A percentile compares a stretch with the other conserved stretches of the same genome.
Evolutionary conservation across 2,329 filamentous ascomycete genomes (phyloP).

Genomic region (Pseudogymnoascus sp.): DNA sequence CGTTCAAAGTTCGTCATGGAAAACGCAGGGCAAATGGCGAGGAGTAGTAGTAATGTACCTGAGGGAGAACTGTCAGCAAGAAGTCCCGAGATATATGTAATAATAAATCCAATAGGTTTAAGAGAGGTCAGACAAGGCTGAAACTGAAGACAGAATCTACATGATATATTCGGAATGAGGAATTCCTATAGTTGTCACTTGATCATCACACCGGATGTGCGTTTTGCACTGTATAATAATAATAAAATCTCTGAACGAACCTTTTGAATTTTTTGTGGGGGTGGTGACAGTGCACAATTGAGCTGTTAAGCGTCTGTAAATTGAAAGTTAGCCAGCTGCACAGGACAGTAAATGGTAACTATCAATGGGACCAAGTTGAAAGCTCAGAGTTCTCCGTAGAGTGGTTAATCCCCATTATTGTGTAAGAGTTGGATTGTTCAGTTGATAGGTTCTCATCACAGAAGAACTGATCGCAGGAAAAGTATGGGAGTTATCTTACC

Average conservation of each 20-base stretch:
- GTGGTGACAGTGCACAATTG: not conserved
- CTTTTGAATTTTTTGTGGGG: slow-evolving; percentile 21
- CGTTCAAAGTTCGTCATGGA: slow-evolving; percentile 41
- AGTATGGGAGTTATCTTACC: slow-evolving; percentile 14
- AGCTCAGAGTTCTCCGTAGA: slow-evolving; percentile 33
- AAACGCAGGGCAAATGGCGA: slow-evolving; percentile 15
- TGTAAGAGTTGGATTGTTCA: slow-evolving; percentile 42
- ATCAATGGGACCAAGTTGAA: slow-evolving; percentile 14
- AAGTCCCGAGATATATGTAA: not conserved
- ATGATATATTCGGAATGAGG: slow-evolving; percentile 33
- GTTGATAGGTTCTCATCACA: slow-evolving; percentile 36
- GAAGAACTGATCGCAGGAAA: slow-evolving; percentile 19
- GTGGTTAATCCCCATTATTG: slow-evolving; percentile 30
- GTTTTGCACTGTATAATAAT: slow-evolving; percentile 13
- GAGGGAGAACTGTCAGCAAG: slow-evolving; percentile 22
- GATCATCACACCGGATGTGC: slow-evolving; percentile 30
- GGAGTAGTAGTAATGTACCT: slow-evolving; percentile 29
- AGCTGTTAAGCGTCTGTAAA: slow-evolving; percentile 3
- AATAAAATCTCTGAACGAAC: slow-evolving; percentile 23
- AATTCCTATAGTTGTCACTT: slow-evolving; percentile 33
- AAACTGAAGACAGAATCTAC: slow-evolving; percentile 37
- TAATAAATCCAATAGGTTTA: slow-evolving; percentile 15
- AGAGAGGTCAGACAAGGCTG: slow-evolving; percentile 40
- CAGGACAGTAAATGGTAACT: not conserved
- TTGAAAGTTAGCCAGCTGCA: not conserved